These are phyloP conservation scores for Saccharomyces hybrid DNA, from an alignment of 1,139 yeast species.

Conservation along the genomic window DNA sequence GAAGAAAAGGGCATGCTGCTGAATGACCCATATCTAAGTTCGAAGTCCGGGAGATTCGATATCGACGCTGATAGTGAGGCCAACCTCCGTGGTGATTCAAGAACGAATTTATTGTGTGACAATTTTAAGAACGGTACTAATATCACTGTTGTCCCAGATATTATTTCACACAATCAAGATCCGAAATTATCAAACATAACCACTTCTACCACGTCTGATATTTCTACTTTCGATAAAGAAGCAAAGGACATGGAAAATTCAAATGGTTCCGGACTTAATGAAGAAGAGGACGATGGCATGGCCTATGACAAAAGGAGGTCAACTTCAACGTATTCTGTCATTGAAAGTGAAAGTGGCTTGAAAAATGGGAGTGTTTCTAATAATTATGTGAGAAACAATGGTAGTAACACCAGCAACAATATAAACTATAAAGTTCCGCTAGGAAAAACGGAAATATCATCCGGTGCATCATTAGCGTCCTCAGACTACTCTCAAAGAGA, in stretches of 20 bases:
- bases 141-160: conserved; percentile 10
- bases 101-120: not conserved
- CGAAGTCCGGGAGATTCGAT: not conserved
- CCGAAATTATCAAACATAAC: not conserved
- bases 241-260: not conserved
- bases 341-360: conserved; percentile 12
- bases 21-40: not conserved
- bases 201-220: not conserved
- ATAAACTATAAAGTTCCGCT: conserved; percentile 1
- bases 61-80: conserved; percentile 1
- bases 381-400: not conserved
- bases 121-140: not conserved
- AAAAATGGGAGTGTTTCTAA: not conserved
- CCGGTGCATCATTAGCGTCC: conserved; percentile 4
- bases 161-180: conserved; percentile 5
- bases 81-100: not conserved
- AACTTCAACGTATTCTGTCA: conserved; percentile 19
- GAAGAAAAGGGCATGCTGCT: conserved; percentile 15
- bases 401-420: not conserved
- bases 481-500: conserved; percentile 5
- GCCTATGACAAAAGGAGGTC: conserved; percentile 11
- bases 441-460: conserved; percentile 2
- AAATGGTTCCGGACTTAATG: not conserved
- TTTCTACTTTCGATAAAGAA: not conserved
- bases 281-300: not conserved